phyloP scores from a whole-genome alignment of 176 grass and related monocot genomes.

The Aegilops tauschii region DNA sequence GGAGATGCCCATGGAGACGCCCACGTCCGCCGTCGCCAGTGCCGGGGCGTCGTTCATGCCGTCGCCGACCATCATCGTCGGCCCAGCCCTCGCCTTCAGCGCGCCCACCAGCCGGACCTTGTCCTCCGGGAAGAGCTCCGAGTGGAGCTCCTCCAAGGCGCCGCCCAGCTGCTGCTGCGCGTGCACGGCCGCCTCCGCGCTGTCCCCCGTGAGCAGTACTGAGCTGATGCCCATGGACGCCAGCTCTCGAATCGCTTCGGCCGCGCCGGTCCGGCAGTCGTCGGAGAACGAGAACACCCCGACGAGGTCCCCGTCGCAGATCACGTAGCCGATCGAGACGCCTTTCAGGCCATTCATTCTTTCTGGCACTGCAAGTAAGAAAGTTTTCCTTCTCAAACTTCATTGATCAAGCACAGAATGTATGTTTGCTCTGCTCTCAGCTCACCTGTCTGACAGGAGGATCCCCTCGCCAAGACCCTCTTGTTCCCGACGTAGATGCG shows the following conservation, averaged over 20 bases:
- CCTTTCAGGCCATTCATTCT: slow-evolving; percentile 21
- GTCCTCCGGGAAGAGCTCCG: slow-evolving; percentile 65
- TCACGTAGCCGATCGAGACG: slow-evolving; percentile 54
- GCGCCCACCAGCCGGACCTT: slow-evolving; percentile 44
- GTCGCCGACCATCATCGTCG: slow-evolving; percentile 76
- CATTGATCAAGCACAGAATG: background rate
- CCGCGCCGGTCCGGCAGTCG: slow-evolving; percentile 43
- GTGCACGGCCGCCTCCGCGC: slow-evolving; percentile 36
- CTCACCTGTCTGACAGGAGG: slow-evolving; percentile 31
- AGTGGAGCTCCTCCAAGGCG: slow-evolving; percentile 49
- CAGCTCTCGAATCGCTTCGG: slow-evolving; percentile 62
- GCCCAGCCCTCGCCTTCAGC: slow-evolving; percentile 26
- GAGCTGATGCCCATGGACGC: slow-evolving; percentile 54
- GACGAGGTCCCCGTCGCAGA: slow-evolving; percentile 28
- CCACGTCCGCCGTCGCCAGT: slow-evolving; percentile 56
- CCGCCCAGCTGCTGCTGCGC: slow-evolving; percentile 48
- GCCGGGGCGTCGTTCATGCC: slow-evolving; percentile 85
- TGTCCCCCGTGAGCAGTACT: slow-evolving; percentile 76
- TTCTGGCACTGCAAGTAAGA: slow-evolving; percentile 2
- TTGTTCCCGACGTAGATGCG: slow-evolving; percentile 60
- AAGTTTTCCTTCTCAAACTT: background rate
- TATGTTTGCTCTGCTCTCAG: background rate
- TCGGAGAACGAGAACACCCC: slow-evolving; percentile 48
- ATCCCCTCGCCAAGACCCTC: slow-evolving; percentile 35
- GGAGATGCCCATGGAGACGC: slow-evolving; percentile 87